Base-by-base conservation (phyloP, 129 eudicot species). In the Centaurea solstitialis region DNA sequence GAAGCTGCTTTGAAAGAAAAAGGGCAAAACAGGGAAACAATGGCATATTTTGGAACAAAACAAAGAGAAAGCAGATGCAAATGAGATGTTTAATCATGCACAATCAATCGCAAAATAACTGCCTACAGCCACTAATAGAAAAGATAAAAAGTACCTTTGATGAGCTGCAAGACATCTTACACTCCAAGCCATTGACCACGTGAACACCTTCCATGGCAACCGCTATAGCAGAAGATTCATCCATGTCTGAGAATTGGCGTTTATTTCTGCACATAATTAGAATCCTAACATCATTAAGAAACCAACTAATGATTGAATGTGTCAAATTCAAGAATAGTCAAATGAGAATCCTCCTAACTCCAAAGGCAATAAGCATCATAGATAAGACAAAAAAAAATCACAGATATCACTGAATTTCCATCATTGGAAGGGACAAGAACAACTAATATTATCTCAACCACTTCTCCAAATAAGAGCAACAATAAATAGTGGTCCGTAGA, bases 121-220 rank as follows among this genome's bases (percentile, higher is more conserved):
- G 15, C 72, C 66, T 47, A 65, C 9, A 50, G 6, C 79, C 79
- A 74, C 9, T 47, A 50, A 15, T 5, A 7, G 3, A 39, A 28
- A 75, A 62, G 22, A 57, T 4, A 37, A 41, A 39, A 41, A 20
- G 6, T 87, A 92, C 98, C 98, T 94, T 92, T 20, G 91, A 94
- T 35, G 96, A 86, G 88, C 83, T 81, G 79, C 96, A 85, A 76
- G 91, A 82, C 92, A 94, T 89, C 90, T 92, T 92, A 89, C 91
- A 92, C 84, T 94, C 98, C 89, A 94, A 90, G 73, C 97, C 97
- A 86, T 94, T 90, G 66, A 89, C 85, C 78, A 81, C 71, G 5
- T 72, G 75, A 20, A 85, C 87, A 78, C 89, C 90, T 81, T 92
- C 93, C 85, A 87, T 88, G 81, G 92, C 95, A 80, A 84, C 71